Evolutionary conservation across 495 filamentous ascomycete species (phyloP), one percentile per base, ranked within the genome.

Genomic region (Penicillium antarcticum): DNA sequence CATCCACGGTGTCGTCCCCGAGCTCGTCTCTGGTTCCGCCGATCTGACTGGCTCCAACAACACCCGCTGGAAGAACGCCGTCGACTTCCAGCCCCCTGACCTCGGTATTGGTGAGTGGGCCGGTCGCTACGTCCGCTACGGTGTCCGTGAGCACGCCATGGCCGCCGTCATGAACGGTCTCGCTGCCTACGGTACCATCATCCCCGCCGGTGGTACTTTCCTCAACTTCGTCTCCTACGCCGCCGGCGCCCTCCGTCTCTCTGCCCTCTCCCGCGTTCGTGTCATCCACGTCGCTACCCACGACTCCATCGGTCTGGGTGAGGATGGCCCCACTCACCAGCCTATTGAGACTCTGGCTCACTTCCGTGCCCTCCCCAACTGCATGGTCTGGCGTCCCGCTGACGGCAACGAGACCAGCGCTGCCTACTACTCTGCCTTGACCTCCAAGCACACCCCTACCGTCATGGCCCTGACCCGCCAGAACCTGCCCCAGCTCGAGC

Each of bases 171-270:
- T 99, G 86, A 99, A 99, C 80, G 94, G 94, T 75, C 81, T 99
- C 48, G 82, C 89, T 48, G 92, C 91, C 53, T 99, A 99, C 70
- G 94, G 94, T 57, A 96, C 89, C 63, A 77, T 95, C 66, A 87
- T 99, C 65, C 94, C 94, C 45, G 95, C 89, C 56, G 87, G 82
- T 46, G 94, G 94, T 71, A 97, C 92, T 62, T 99, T 99, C 87
- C 79, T 99, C 54, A 99, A 99, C 87, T 99, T 99, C 78, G 92
- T 99, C 55, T 99, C 94, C 18, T 99, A 99, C 70, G 92, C 90
- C 55, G 89, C 94, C 56, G 94, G 94, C 71, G 85, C 95, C 66
- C 87, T 97, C 62, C 92, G 94, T 72, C 84, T 99, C 21, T 95
- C 91, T 40, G 83, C 95, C 29, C 80, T 99, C 51, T 95, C 91